Conservation (phyloP, 163 green algal genomes). For the Prototheca wickerhamii region DNA sequence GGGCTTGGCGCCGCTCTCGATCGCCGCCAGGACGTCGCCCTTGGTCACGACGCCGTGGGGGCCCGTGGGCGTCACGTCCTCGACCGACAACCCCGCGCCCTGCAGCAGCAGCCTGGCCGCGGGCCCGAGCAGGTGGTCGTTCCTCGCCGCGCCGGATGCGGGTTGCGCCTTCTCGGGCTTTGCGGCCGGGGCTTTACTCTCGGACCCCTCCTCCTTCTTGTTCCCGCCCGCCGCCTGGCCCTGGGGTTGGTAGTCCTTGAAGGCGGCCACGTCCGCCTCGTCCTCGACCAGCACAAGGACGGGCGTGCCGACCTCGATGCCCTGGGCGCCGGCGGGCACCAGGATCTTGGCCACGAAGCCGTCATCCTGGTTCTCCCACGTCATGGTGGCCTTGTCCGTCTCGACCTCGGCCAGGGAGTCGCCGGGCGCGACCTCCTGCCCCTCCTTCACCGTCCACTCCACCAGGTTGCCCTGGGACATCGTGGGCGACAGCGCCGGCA, state of each 20-base stretch:
- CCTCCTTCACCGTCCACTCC: slow-evolving; percentile 61
- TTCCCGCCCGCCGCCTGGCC: not conserved
- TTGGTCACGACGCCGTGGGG: slow-evolving; percentile 58
- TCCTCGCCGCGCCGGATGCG: not conserved
- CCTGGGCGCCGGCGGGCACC: slow-evolving; percentile 44
- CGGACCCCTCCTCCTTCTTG: not conserved
- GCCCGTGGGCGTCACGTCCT: slow-evolving; percentile 41
- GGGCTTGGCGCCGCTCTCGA: slow-evolving; percentile 17
- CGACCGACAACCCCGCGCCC: slow-evolving; percentile 20
- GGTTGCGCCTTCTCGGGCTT: not conserved
- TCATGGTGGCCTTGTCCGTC: slow-evolving; percentile 86
- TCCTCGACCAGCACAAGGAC: slow-evolving; percentile 86
- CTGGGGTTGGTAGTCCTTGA: slow-evolving; percentile 51
- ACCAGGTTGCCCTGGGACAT: slow-evolving; percentile 81
- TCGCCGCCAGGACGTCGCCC: slow-evolving; percentile 56
- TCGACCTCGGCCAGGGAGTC: slow-evolving; percentile 83
- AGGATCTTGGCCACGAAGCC: slow-evolving; percentile 58
- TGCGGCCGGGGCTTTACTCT: not conserved
- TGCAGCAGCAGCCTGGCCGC: slow-evolving; percentile 39
- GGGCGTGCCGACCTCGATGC: slow-evolving; percentile 63
- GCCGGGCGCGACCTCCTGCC: slow-evolving; percentile 62
- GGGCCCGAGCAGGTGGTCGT: slow-evolving; percentile 32
- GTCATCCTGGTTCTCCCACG: slow-evolving; percentile 59
- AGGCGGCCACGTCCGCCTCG: slow-evolving; percentile 54
- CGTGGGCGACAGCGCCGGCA: slow-evolving; percentile 90